Conservation (phyloP, 192 early-diverging fungal species). For the Allomyces arbusculus region DNA sequence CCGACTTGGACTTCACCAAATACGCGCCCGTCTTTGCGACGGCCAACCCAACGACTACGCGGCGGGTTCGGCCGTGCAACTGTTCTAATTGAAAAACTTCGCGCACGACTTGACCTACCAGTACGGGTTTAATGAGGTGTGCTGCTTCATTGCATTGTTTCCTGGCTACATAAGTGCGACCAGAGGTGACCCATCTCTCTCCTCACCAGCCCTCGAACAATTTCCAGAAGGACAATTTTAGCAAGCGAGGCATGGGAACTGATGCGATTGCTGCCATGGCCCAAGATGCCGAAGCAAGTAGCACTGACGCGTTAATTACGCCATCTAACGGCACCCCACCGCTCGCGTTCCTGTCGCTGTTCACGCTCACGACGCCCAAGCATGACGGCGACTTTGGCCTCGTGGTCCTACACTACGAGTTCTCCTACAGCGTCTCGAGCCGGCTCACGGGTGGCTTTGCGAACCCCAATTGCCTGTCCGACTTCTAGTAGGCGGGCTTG, state of each 20-base stretch:
- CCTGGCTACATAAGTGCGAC: too few species aligned
- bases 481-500: constrained; percentile 73
- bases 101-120: constrained; percentile 74
- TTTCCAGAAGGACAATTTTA: constrained; percentile 78
- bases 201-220: constrained; percentile 31
- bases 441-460: constrained; percentile 63
- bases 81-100: constrained; percentile 36
- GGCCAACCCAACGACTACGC: constrained; percentile 44
- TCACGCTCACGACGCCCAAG: constrained; percentile 46
- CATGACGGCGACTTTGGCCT: constrained; percentile 77
- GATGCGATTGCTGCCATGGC: constrained; percentile 79
- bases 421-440: constrained; percentile 75
- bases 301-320: constrained; percentile 88
- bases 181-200: too few species aligned
- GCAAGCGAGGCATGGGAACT: constrained; percentile 42
- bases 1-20: constrained; percentile 12
- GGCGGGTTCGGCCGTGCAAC: constrained; percentile 42
- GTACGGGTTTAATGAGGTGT: constrained; percentile 76
- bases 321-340: constrained; percentile 80
- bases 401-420: constrained; percentile 86
- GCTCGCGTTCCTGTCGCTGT: constrained; percentile 88
- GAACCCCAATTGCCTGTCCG: constrained; percentile 70
- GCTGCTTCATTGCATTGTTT: constrained; percentile 5
- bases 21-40: constrained; percentile 26
- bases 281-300: constrained; percentile 70